Base-by-base conservation (phyloP, 495 filamentous ascomycete species). In the Penicilliopsis zonata region DNA sequence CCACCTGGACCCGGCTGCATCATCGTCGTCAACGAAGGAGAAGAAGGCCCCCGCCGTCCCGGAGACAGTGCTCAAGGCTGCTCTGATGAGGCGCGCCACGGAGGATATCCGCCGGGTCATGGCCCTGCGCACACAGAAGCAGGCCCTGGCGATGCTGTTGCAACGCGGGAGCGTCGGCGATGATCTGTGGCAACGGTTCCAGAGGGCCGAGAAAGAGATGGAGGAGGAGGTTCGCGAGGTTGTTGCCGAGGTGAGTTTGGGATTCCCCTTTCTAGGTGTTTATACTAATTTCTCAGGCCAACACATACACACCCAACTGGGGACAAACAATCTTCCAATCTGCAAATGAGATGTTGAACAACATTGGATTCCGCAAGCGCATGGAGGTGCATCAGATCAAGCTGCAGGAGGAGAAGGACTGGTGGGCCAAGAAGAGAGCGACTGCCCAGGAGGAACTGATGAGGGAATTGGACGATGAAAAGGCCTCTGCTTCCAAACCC, bases 181-280 rank as follows among this genome's bases (percentile, higher is more conserved):
- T 58, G 90, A 98, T 54, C 54, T 96, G 25, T 95, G 86, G 82
- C 90, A 95, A 62, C 68, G 90, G 23, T 93, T 95, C 52, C 49
- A 72, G 45, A 65, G 82, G 24, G 90, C 88, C 16, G 90, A 98
- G 70, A 88, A 88, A 66, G 90, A 96, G 65, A 92, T 94, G 63
- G 86, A 98, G 57, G 88, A 86, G 37, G 90, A 98, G 57, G 64
- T 98, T 20, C 67, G 80, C 40, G 90, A 98, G 61, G 86, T 95
- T 25, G 85, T 95, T 20, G 70, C 77, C 44, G 90, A 98, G 80
- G 86, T 92, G 53, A 34, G 60, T 41, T 19, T 32, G 33, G 18
- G 23, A 36, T 33, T 14, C 19, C 30, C 13, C 20, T 27, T 27
- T 15, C 28, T 9, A 14, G 21, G 15, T 21, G 1, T 34, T 32